Evolutionary conservation across 2,329 filamentous ascomycete species (phyloP), one percentile per base, ranked within the genome.

Genomic region (Trichoderma asperellum): DNA sequence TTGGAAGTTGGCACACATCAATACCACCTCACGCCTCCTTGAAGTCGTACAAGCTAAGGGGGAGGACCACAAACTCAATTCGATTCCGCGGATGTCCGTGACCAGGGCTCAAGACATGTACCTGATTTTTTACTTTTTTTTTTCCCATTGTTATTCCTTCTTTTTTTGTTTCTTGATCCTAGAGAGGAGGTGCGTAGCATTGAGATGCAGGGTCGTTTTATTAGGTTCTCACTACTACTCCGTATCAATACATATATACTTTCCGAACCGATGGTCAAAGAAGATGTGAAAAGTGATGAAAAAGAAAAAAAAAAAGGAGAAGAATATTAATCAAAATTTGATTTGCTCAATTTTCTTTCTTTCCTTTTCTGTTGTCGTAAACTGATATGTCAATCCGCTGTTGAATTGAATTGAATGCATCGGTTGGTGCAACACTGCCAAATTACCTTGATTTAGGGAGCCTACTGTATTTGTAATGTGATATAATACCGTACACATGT

Each of bases 151-250:
- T 56, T 18, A 18, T 21, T 16, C 24, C 24, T 24, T n/a, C 18
- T 56, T 43, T 18, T 18, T 18, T 40, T 5, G 6, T 7, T 24
- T 24, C 24, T 24, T 24, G 24, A 5, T 43, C 16, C 37, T 5
- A 18, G 18, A 43, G 6, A 18, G 6, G 37, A 12, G n/a, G 7
- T 11, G 43, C 18, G 62, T 66, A 35, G 37, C 53, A 49, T 66
- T 43, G 14, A 24, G 35, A 43, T 27, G 61, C 61, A 64, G 52
- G 61, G 61, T 64, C 61, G 16, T 43, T 64, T 64, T 37, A 56
- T 64, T 64, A 63, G 47, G 47, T 43, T 64, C 49, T 64, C 61
- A 53, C 61, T 18, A 32, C 5, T 34, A 18, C 7, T n/a, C 40
- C 27, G 18, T 32, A 56, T 32, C 12, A 27, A 56, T 56, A 10